These are phyloP conservation scores for Mycena capillaripes DNA, from an alignment of 768 basidiomycete genomes.

Conservation along the genomic window DNA sequence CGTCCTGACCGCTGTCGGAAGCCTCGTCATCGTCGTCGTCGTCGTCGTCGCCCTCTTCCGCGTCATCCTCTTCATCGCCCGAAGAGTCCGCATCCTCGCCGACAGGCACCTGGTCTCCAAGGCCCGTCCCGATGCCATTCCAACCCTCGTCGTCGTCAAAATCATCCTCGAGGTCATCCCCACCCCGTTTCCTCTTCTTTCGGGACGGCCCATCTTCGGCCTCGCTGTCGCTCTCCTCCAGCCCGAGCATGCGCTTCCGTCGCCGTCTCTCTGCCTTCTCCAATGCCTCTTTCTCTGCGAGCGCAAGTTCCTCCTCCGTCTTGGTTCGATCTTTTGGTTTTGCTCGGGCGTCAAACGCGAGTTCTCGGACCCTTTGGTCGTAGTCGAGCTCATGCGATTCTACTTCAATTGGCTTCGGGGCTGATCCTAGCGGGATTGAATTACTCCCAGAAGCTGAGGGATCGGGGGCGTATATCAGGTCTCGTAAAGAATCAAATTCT, in stretches of 20 bases:
- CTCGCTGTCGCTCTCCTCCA: conserved; percentile 77
- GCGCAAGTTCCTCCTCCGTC: conserved; percentile 94
- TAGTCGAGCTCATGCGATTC: conserved; percentile 76
- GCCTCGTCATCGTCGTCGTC: conserved; percentile 56
- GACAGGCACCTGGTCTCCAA: conserved; percentile 47
- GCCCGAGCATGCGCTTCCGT: conserved; percentile 87
- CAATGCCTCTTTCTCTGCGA: conserved; percentile 88
- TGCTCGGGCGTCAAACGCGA: conserved; percentile 93
- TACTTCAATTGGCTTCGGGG: conserved; percentile 35
- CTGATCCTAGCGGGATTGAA: conserved; percentile 49
- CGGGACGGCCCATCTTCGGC: conserved; percentile 62
- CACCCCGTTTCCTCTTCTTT: conserved; percentile 68
- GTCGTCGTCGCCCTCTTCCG: conserved; percentile 41
- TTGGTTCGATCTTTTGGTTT: conserved; percentile 96
- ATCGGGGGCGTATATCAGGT: conserved; percentile 74
- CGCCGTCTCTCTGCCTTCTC: conserved; percentile 89
- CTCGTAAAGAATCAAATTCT: conserved; percentile 85
- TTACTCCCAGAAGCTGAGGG: conserved; percentile 59
- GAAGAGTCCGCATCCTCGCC: conserved; percentile 48
- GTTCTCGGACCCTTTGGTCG: conserved; percentile 91
- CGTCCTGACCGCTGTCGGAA: conserved; percentile 48
- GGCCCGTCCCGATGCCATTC: conserved; percentile 57
- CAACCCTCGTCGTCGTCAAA: conserved; percentile 66
- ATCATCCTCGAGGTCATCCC: conserved; percentile 95
- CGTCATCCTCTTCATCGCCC: conserved; percentile 50